Conservation (phyloP, 345 rosid genomes). For the Acer negundo region DNA sequence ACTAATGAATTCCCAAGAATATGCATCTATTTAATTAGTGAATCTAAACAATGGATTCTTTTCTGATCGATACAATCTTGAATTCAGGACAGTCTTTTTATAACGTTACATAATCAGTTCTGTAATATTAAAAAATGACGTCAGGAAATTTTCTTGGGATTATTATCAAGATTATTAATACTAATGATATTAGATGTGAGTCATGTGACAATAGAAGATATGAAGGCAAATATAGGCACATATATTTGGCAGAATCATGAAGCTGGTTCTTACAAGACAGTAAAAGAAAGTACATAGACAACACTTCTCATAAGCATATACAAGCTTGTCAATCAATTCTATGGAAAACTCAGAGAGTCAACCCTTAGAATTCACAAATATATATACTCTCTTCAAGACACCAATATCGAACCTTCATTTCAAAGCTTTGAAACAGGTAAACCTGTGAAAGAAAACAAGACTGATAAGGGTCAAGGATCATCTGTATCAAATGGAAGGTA, state of each 20-base stretch:
- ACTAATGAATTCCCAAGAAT: too few species aligned
- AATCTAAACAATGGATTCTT: too few species aligned
- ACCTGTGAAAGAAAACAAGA: conserved; percentile 45
- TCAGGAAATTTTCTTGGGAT: too few species aligned
- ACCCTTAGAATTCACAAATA: not conserved
- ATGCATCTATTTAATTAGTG: too few species aligned
- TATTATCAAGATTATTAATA: too few species aligned
- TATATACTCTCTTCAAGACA: not conserved
- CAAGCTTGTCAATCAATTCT: conserved; percentile 14
- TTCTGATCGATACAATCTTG: too few species aligned
- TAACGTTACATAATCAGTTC: too few species aligned
- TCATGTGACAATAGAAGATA: too few species aligned
- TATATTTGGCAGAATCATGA: not conserved
- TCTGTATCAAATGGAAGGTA: not conserved
- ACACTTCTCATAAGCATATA: not conserved
- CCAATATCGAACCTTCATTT: conserved; percentile 34
- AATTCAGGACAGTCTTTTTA: too few species aligned
- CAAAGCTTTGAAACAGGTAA: conserved; percentile 83
- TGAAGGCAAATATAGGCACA: too few species aligned
- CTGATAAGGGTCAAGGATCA: conserved; percentile 2
- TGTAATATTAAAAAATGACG: too few species aligned
- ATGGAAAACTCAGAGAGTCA: conserved; percentile 12
- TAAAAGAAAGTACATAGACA: not conserved
- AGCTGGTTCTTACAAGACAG: not conserved
- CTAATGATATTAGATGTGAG: too few species aligned